These are phyloP conservation scores for Fusarium pilosicola DNA, from an alignment of 2,329 filamentous ascomycete genomes.

Conservation along the genomic window DNA sequence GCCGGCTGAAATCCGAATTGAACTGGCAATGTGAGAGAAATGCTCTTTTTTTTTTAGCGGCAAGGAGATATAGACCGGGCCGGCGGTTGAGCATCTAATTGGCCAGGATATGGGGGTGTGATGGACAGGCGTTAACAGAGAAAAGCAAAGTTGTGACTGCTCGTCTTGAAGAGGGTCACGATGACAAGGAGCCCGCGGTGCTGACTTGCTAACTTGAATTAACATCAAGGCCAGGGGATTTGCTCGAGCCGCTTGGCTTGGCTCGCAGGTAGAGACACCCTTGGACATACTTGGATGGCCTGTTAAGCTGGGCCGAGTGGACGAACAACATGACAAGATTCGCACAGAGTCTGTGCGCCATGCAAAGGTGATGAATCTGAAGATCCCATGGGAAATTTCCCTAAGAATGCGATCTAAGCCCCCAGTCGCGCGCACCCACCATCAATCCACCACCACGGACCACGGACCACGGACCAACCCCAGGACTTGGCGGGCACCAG, in stretches of 20 bases:
- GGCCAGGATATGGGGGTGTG: slow-evolving; percentile 10
- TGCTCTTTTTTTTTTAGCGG: slow-evolving; percentile 14
- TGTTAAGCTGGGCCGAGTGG: neutral
- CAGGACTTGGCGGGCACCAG: slow-evolving; percentile 33
- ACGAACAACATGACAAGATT: slow-evolving; percentile 7
- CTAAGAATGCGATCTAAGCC: slow-evolving; percentile 33
- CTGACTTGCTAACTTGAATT: slow-evolving; percentile 25
- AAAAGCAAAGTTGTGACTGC: slow-evolving; percentile 42
- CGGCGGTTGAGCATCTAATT: slow-evolving; percentile 18
- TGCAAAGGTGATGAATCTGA: slow-evolving; percentile 21
- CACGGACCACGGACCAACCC: slow-evolving; percentile 14
- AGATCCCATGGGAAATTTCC: slow-evolving; percentile 37
- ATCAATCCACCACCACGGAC: slow-evolving; percentile 30
- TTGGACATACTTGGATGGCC: neutral
- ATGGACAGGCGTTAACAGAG: slow-evolving; percentile 18
- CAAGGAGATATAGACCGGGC: slow-evolving; percentile 21
- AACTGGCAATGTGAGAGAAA: slow-evolving; percentile 5
- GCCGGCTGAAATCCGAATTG: slow-evolving; percentile 10
- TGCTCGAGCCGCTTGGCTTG: slow-evolving; percentile 14
- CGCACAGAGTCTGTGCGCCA: slow-evolving; percentile 21
- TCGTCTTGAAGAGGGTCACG: slow-evolving; percentile 30
- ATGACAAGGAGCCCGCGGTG: slow-evolving; percentile 23
- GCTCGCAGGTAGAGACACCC: slow-evolving; percentile 14
- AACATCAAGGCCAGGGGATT: slow-evolving; percentile 8
- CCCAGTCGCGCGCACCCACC: slow-evolving; percentile 22